Conservation (phyloP, 106 monocot species). For the Iris macrosiphon region DNA sequence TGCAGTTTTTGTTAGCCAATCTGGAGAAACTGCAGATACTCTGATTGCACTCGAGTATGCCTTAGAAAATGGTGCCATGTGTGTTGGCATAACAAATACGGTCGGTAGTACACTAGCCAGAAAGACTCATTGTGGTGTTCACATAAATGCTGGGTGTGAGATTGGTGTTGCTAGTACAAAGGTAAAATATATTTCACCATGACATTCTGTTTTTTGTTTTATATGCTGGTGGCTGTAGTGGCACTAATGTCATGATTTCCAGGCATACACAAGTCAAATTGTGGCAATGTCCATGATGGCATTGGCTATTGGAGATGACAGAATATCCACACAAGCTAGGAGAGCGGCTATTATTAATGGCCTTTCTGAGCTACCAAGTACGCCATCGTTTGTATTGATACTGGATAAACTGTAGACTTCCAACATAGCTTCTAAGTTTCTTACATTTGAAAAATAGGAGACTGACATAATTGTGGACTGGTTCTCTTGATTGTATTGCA, state of each 20-base stretch:
- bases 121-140: constrained; percentile 94
- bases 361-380: constrained; percentile 64
- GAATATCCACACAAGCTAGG: constrained; percentile 57
- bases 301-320: constrained; percentile 91
- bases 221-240: too few species aligned
- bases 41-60: constrained; percentile 93
- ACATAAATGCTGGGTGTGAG: constrained; percentile 98
- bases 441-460: background rate
- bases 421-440: background rate
- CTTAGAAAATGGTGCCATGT: constrained; percentile 75
- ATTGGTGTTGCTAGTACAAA: constrained; percentile 98
- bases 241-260: constrained; percentile 1
- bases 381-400: constrained; percentile 1
- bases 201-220: background rate
- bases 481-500: constrained; percentile 14
- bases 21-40: constrained; percentile 98
- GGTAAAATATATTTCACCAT: constrained; percentile 25
- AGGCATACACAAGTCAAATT: constrained; percentile 98
- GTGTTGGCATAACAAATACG: constrained; percentile 99
- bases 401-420: background rate
- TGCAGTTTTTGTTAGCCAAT: constrained; percentile 93
- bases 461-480: background rate
- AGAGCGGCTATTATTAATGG: constrained; percentile 58
- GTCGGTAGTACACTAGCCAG: constrained; percentile 92
- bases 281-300: constrained; percentile 88